Evolutionary conservation across 805 yeast genomes (phyloP), one percentile per base, ranked within the genome.

Genomic region (Candida tallmaniae): DNA sequence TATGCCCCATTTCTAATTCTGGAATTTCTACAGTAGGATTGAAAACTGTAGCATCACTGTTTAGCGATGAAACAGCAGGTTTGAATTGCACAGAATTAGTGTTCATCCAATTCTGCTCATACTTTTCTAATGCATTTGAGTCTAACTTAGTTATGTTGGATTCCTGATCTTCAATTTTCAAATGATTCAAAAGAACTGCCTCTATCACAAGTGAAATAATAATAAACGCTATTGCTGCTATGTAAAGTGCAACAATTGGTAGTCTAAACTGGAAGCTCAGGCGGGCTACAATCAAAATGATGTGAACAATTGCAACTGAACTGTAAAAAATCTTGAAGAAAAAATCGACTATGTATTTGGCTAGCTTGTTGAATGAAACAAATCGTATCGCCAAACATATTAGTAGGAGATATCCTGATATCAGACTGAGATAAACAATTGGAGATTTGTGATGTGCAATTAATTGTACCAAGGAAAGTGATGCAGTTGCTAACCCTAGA

Each of bases 31-130:
- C 11, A n/a, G 23, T 9, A 9, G 9, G 23, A 9, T n/a, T n/a
- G n/a, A 22, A 22, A 9, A 22, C 23, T 9, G 9, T n/a, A 22
- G 9, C 13, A 11, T 7, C 8, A 20, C 14, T 9, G 8, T 13
- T 28, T 20, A 28, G 23, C 31, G 30, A 6, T 33, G 19, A 20
- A 26, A 16, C 20, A 17, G 25, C 6, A 17, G 20, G 23, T 5
- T 26, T 12, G 26, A 13, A 20, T 5, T 34, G 32, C 12, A 12
- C 18, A 13, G 36, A 23, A 18, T 32, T 39, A 4, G 39, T 34
- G 25, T 34, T 34, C 46, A 42, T 42, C 46, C 46, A 42, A 20
- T 42, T 25, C 14, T 16, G 22, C 12, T 34, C 29, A 11, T 12
- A 24, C 12, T 24, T 24, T 7, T 8, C 12, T 6, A 14, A 24